phyloP scores from a whole-genome alignment of 2,329 filamentous ascomycete species.

The Colletotrichum tropicale region DNA sequence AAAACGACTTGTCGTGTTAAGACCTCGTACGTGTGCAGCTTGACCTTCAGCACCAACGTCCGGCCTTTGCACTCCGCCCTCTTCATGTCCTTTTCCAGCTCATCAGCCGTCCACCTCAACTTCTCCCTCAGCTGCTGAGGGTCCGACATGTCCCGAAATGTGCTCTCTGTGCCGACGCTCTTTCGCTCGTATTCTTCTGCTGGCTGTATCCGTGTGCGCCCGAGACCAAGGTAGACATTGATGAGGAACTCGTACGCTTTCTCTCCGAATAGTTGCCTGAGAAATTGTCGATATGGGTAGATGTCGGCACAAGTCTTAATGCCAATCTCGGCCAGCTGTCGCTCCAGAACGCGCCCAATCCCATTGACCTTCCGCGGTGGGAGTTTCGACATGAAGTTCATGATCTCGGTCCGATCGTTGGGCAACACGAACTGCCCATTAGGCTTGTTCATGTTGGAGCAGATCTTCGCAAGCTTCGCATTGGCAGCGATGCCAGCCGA shows the following conservation, averaged over 20 bases:
- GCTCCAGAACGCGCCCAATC: constrained; percentile 90
- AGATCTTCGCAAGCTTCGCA: constrained; percentile 92
- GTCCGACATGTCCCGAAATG: constrained; percentile 81
- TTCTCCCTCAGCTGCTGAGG: constrained; percentile 74
- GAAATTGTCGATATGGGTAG: constrained; percentile 73
- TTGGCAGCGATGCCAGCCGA: constrained; percentile 96
- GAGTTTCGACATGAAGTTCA: constrained; percentile 84
- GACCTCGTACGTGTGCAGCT: constrained; percentile 93
- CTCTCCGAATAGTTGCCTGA: constrained; percentile 84
- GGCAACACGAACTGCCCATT: constrained; percentile 87
- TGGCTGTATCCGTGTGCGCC: constrained; percentile 83
- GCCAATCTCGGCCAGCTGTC: constrained; percentile 86
- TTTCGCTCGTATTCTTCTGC: constrained; percentile 91
- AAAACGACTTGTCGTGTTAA: constrained; percentile 80
- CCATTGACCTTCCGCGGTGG: constrained; percentile 93
- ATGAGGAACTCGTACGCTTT: constrained; percentile 90
- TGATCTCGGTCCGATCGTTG: constrained; percentile 74
- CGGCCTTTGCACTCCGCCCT: constrained; percentile 84
- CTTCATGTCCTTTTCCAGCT: constrained; percentile 84
- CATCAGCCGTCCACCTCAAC: constrained; percentile 79
- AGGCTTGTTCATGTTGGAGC: constrained; percentile 94
- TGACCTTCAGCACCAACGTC: constrained; percentile 92
- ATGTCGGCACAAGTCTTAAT: constrained; percentile 90
- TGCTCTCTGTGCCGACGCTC: constrained; percentile 91
- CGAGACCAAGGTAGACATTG: constrained; percentile 83